These are phyloP conservation scores for Paraphysoderma sedebokerense DNA, from an alignment of 371 early-diverging fungal genomes.

Conservation along the genomic window DNA sequence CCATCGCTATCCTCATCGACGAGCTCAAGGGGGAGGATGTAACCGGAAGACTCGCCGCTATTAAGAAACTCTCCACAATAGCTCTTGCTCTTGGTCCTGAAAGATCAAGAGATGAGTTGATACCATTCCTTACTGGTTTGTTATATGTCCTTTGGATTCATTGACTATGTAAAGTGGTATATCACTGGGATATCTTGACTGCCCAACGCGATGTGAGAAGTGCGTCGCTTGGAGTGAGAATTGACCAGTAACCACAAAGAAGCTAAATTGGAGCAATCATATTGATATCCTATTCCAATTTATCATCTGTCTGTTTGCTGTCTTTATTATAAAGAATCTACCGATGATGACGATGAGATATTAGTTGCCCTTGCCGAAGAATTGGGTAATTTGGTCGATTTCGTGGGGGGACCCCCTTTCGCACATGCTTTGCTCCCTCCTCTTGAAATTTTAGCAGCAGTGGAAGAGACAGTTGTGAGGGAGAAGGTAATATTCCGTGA, in stretches of 20 bases:
- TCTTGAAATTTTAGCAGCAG: conserved; percentile 85
- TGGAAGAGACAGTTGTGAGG: conserved; percentile 91
- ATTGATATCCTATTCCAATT: too few species aligned
- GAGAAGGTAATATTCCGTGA: too few species aligned
- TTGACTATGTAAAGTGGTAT: too few species aligned
- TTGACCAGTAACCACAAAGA: too few species aligned
- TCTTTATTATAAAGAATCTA: conserved; percentile 48
- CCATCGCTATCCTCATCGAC: conserved; percentile 84
- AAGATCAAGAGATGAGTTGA: conserved; percentile 83
- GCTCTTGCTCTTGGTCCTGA: conserved; percentile 88
- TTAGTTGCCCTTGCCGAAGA: conserved; percentile 84
- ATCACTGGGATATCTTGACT: too few species aligned
- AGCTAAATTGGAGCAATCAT: too few species aligned
- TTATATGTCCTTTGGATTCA: too few species aligned
- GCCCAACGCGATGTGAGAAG: too few species aligned
- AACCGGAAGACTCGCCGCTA: conserved; percentile 74
- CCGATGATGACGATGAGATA: conserved; percentile 95
- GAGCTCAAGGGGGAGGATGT: conserved; percentile 96
- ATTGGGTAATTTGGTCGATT: conserved; percentile 74
- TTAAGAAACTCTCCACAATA: conserved; percentile 73
- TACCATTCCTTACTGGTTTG: conserved; percentile 91
- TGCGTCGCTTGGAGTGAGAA: too few species aligned
- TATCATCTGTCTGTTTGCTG: too few species aligned
- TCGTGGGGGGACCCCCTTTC: conserved; percentile 74
- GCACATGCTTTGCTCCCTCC: conserved; percentile 74